Evolutionary conservation across 495 filamentous ascomycete species (phyloP), one percentile per base, ranked within the genome.

Genomic region (Penicillium longicatenatum): DNA sequence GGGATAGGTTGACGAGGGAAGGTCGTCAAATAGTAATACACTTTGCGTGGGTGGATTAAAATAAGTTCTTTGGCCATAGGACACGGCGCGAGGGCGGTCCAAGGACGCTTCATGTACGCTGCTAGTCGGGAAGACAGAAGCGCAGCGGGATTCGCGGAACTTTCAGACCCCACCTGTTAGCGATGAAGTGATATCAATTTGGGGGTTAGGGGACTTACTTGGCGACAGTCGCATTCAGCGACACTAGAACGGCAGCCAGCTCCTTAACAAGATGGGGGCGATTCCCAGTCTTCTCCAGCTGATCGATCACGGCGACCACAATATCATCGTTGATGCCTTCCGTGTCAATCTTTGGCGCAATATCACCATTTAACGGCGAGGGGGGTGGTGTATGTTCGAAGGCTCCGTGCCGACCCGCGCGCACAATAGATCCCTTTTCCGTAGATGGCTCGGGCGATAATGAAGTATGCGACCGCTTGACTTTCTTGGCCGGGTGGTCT

Each of bases 311-410:
- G 11, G 84, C 93, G 60, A 94, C 87, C 42, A 98, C 93, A 56
- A 98, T 95, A 59, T 96, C 92, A 71, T 98, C 94, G 64, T 90
- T 89, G 73, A 97, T 94, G 49, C 89, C 89, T 59, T 93, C 87
- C 55, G 92, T 82, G 67, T 96, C 91, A 65, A 98, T 88, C 70
- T 87, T 88, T 69, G 81, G 76, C 60, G 84, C 67, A 66, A 76
- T 66, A 37, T 66, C 73, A 33, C 61, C 72, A 59, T 78, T 79
- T 20, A 79, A 79, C 17, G 93, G 93, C 53, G 93, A 97, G 2
- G 91, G 91, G 20, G 93, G 92, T 50, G 93, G 94, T 49, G 92
- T 97, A 61, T 89, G 81, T 63, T 90, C 86, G 64, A 86, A 82
- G 26, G 75, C 70, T 39, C 73, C 73, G 58, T 80, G 71, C 56